Conservation (phyloP, 176 grass and related monocot species). For the Phragmites australis region DNA sequence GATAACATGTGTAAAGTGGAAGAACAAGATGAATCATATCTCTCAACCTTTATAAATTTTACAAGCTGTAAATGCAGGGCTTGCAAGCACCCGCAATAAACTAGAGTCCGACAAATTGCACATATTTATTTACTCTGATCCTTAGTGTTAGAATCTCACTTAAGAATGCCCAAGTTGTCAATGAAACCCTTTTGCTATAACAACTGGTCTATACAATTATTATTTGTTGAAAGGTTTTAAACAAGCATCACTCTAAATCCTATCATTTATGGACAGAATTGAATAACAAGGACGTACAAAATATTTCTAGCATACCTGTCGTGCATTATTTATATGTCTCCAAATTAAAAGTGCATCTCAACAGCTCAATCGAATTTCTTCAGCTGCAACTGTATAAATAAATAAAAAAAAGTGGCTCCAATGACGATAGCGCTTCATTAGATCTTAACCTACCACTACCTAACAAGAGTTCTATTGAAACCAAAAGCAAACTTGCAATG, state of each 20-base stretch:
- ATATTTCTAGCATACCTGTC: background rate
- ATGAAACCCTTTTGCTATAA: background rate
- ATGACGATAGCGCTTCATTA: background rate
- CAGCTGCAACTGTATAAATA: background rate
- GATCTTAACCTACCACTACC: conserved; percentile 25
- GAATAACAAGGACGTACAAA: background rate
- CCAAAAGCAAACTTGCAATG: background rate
- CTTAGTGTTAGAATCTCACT: background rate
- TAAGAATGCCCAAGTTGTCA: conserved; percentile 23
- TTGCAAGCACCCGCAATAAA: background rate
- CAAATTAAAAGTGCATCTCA: conserved; percentile 15
- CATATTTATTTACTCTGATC: conserved; percentile 21
- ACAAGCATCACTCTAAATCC: background rate
- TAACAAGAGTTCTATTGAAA: conserved; percentile 31
- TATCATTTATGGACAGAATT: background rate
- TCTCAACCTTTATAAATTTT: background rate
- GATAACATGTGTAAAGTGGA: conserved; percentile 6
- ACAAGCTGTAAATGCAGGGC: background rate
- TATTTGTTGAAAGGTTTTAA: background rate
- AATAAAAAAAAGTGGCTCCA: background rate
- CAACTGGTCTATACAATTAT: background rate
- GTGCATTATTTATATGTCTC: background rate
- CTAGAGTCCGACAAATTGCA: background rate
- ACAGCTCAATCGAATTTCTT: conserved; percentile 6
- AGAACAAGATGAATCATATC: background rate